phyloP scores from a whole-genome alignment of 805 yeast genomes.

The Metschnikowia shivogae region DNA sequence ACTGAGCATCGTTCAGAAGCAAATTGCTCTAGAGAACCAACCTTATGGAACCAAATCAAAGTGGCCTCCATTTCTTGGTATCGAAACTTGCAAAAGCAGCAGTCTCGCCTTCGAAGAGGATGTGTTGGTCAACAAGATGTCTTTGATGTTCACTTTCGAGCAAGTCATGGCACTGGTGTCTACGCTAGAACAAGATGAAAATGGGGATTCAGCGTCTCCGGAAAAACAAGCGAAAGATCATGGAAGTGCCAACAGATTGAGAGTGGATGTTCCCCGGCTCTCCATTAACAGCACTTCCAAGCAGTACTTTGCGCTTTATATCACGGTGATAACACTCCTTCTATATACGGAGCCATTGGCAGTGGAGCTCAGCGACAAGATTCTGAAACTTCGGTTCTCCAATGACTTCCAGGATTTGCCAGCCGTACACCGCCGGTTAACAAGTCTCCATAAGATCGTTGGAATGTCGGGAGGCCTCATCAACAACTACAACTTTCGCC shows the following conservation, averaged over 20 bases:
- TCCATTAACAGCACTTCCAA: conserved; percentile 64
- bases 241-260: conserved; percentile 34
- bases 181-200: conserved; percentile 12
- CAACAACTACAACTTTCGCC: conserved; percentile 47
- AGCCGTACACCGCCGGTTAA: conserved; percentile 46
- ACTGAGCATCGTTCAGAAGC: conserved; percentile 32
- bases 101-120: conserved; percentile 41
- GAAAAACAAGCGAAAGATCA: conserved; percentile 4
- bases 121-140: conserved; percentile 59
- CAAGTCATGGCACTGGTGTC: conserved; percentile 28
- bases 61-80: conserved; percentile 93
- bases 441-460: conserved; percentile 46
- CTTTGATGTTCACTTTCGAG: conserved; percentile 59
- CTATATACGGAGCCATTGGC: conserved; percentile 72
- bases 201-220: not conserved
- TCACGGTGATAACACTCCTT: conserved; percentile 58
- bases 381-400: conserved; percentile 64
- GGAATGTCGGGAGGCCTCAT: conserved; percentile 38
- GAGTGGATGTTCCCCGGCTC: conserved; percentile 67
- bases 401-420: conserved; percentile 63
- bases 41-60: conserved; percentile 58
- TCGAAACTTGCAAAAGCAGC: conserved; percentile 59
- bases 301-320: conserved; percentile 66
- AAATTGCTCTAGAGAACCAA: conserved; percentile 41
- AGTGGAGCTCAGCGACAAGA: conserved; percentile 50